These are phyloP conservation scores for Cladosporium sp. DNA, from an alignment of 2,329 filamentous ascomycete genomes.

Conservation along the genomic window DNA sequence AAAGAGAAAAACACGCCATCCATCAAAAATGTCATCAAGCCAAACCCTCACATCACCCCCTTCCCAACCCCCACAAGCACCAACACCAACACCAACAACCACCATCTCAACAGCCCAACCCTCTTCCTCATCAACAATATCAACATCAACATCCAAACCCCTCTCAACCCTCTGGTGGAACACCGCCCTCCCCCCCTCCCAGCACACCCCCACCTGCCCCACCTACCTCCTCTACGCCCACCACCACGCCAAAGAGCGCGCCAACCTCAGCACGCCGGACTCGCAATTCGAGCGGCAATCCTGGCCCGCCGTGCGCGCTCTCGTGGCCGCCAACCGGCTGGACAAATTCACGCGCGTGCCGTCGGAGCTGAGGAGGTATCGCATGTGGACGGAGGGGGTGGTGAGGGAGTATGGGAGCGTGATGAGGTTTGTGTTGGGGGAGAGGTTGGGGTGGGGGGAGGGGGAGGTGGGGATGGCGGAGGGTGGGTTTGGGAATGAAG, in stretches of 20 bases:
- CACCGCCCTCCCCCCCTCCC: conserved; percentile 63
- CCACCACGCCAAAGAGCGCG: conserved; percentile 59
- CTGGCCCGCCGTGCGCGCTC: conserved; percentile 66
- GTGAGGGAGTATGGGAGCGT: conserved; percentile 68
- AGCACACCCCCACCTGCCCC: conserved; percentile 66
- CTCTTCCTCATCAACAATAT: background rate
- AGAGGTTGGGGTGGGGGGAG: conserved; percentile 66
- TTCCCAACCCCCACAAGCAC: no score
- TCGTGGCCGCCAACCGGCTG: conserved; percentile 65
- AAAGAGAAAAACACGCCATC: no score
- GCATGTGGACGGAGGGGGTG: conserved; percentile 63
- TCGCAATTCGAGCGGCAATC: conserved; percentile 56
- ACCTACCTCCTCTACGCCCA: conserved; percentile 59
- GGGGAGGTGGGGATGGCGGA: conserved; percentile 35
- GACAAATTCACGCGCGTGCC: conserved; percentile 74
- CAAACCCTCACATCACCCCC: background rate
- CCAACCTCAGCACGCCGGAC: conserved; percentile 69
- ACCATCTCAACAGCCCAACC: conserved; percentile 57
- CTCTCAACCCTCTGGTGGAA: conserved; percentile 67
- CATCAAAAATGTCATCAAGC: background rate
- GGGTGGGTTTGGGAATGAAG: conserved; percentile 41
- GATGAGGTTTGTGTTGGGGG: conserved; percentile 67
- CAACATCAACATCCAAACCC: background rate
- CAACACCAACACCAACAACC: background rate
- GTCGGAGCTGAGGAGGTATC: conserved; percentile 72